phyloP scores from a whole-genome alignment of 257 asterid species.

The Paraleonurus japonicus region DNA sequence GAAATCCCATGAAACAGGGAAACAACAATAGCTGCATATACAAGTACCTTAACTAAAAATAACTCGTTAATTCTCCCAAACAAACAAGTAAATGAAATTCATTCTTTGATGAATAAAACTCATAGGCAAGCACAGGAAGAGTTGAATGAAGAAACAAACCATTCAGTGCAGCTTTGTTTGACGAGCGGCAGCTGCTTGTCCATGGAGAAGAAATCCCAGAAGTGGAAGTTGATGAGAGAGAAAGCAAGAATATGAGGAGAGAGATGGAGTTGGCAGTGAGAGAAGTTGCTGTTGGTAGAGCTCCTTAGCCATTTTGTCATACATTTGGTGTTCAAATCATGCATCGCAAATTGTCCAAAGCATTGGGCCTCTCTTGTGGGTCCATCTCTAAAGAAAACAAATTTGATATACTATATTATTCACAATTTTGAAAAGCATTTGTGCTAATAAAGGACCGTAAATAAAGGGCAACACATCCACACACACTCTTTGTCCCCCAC shows the following conservation, averaged over 20 bases:
- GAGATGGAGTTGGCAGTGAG: slow-evolving; percentile 36
- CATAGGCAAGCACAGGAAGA: neutral
- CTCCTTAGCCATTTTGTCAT: slow-evolving; percentile 60
- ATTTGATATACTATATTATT: slow-evolving; percentile 18
- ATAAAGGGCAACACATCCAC: slow-evolving; percentile 24
- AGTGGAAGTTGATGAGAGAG: slow-evolving; percentile 37
- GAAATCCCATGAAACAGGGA: neutral
- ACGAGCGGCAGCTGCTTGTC: slow-evolving; percentile 58
- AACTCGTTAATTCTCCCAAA: neutral
- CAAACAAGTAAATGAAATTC: neutral
- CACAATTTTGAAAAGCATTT: slow-evolving; percentile 15
- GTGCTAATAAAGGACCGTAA: slow-evolving; percentile 41
- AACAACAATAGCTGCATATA: neutral
- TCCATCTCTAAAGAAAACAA: slow-evolving; percentile 35
- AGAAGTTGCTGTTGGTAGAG: slow-evolving; percentile 33
- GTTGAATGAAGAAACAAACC: slow-evolving; percentile 48
- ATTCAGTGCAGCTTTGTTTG: slow-evolving; percentile 54
- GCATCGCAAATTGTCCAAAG: slow-evolving; percentile 54
- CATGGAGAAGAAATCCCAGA: slow-evolving; percentile 44
- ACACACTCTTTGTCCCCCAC: neutral
- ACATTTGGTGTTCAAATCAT: slow-evolving; percentile 49
- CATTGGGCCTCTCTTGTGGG: slow-evolving; percentile 60
- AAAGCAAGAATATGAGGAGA: slow-evolving; percentile 34
- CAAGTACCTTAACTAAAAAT: neutral
- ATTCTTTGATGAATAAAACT: neutral